Evolutionary conservation across 208 protist species (phyloP).

Genomic region (Acanthamoeba healyi): DNA sequence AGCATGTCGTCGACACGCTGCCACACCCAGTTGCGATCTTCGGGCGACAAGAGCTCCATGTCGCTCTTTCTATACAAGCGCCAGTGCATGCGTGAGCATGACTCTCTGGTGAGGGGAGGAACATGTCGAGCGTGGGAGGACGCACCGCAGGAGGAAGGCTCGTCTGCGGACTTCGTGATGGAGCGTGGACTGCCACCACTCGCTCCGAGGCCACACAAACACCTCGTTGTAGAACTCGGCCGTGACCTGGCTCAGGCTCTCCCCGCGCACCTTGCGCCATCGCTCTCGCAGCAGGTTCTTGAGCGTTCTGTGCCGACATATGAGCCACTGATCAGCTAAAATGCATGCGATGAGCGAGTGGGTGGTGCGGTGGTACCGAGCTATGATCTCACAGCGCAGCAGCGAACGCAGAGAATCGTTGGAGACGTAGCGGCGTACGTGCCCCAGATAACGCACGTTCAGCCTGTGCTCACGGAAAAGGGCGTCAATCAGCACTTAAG

Average conservation of each 20-base stretch:
- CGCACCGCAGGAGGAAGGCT: background rate
- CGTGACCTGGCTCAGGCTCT: background rate
- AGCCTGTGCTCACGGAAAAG: background rate
- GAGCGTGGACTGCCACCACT: conserved; percentile 47
- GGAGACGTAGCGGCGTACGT: conserved; percentile 13
- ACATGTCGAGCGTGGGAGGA: background rate
- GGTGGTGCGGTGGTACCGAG: background rate
- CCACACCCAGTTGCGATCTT: conserved; percentile 24
- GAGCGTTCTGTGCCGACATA: background rate
- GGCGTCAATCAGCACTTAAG: background rate
- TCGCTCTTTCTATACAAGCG: background rate
- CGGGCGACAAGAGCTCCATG: background rate
- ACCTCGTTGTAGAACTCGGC: conserved; percentile 37
- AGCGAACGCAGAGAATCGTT: conserved; percentile 34
- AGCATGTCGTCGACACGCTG: conserved; percentile 63
- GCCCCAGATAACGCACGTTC: conserved; percentile 29
- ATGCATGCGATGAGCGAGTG: background rate
- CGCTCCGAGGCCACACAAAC: conserved; percentile 14
- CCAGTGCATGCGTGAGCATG: background rate
- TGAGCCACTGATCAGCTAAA: background rate
- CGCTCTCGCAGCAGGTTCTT: conserved; percentile 58
- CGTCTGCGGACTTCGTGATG: background rate
- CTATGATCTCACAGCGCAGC: conserved; percentile 31
- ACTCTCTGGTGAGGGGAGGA: background rate
- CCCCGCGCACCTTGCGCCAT: background rate